A percentile compares a stretch with the other conserved stretches of the same genome.
Evolutionary conservation across 2,329 filamentous ascomycete genomes (phyloP).

Genomic region (Fusarium nisikadoi): DNA sequence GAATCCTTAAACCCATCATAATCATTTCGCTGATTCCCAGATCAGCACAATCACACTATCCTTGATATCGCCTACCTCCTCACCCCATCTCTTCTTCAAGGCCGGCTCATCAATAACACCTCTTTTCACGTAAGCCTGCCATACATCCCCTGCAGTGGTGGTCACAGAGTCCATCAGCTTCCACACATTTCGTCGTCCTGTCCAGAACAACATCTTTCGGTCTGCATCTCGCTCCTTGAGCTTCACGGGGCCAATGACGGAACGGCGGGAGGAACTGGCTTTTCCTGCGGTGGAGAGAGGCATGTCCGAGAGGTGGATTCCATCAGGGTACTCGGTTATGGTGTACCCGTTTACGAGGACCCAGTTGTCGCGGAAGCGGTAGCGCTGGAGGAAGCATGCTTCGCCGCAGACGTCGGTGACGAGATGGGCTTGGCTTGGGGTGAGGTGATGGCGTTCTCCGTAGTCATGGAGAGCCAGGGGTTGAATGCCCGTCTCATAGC

Average conservation of each 20-base stretch:
- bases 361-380: constrained; percentile 58
- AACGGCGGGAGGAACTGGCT: constrained; percentile 9
- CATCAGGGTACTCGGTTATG: constrained; percentile 55
- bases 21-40: constrained; percentile 41
- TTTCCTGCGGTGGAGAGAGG: constrained; percentile 14
- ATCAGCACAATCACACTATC: constrained; percentile 45
- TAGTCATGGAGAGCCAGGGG: constrained; percentile 56
- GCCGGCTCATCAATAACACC: constrained; percentile 23
- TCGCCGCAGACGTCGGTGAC: constrained; percentile 57
- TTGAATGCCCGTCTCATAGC: constrained; percentile 54
- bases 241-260: constrained; percentile 46
- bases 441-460: constrained; percentile 51
- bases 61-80: constrained; percentile 7
- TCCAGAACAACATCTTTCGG: constrained; percentile 50
- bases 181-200: constrained; percentile 54
- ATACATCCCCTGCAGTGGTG: constrained; percentile 52
- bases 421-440: constrained; percentile 54
- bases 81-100: constrained; percentile 31
- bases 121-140: constrained; percentile 59
- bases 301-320: constrained; percentile 45
- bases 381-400: constrained; percentile 59
- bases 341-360: constrained; percentile 60
- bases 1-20: constrained; percentile 25
- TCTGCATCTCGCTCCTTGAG: constrained; percentile 47
- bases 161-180: constrained; percentile 53